Evolutionary conservation across 208 protist genomes (phyloP).

Genomic region (Leishmania braziliensis): DNA sequence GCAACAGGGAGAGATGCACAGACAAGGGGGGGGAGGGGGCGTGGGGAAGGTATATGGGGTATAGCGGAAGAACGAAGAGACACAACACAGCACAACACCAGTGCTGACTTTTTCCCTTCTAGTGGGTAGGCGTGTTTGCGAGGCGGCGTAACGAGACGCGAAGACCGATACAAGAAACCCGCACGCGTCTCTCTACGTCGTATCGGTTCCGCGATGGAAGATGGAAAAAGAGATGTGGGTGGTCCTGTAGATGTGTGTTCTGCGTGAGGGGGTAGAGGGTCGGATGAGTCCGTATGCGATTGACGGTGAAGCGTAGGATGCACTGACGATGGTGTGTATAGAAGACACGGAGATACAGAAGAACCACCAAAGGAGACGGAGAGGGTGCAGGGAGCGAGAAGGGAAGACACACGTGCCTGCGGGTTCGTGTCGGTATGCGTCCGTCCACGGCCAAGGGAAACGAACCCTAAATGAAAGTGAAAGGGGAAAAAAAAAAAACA

Average conservation of each 20-base stretch:
- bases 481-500: not conserved
- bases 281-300: not conserved
- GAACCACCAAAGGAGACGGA: not conserved
- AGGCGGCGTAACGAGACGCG: not conserved
- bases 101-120: not conserved
- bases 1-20: not conserved
- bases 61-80: not conserved
- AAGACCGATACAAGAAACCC: not conserved
- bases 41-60: not conserved
- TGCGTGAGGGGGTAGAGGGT: not conserved
- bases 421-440: not conserved
- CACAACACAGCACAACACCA: not conserved
- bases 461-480: not conserved
- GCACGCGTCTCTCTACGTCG: not conserved
- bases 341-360: not conserved
- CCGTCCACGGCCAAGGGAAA: not conserved
- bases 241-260: not conserved
- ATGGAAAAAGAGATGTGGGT: not conserved
- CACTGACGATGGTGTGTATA: constrained; percentile 3
- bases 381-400: not conserved
- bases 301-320: not conserved
- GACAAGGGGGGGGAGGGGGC: not conserved
- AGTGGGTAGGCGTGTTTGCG: not conserved
- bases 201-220: not conserved
- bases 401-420: not conserved